A percentile compares a stretch with the other conserved stretches of the same genome.
These are phyloP conservation scores for Cordyceps pruinosa DNA, from an alignment of 2,329 filamentous ascomycete species.

Conservation along the genomic window DNA sequence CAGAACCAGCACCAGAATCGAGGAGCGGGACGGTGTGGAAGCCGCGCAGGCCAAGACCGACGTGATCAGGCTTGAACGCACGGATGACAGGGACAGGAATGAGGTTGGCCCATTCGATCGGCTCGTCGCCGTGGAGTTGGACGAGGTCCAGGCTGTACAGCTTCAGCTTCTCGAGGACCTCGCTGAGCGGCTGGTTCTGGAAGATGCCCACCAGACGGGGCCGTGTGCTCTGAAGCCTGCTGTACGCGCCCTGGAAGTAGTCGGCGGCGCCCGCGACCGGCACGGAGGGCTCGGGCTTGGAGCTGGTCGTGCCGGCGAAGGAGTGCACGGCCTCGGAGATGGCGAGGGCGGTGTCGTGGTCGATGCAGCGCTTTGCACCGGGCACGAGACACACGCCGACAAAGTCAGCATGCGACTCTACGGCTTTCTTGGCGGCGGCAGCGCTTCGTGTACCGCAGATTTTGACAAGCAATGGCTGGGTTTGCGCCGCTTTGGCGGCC, in stretches of 20 bases:
- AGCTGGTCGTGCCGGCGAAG: slow-evolving; percentile 46
- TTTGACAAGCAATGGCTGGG: slow-evolving; percentile 65
- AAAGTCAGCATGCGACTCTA: slow-evolving; percentile 82
- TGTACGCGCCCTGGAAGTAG: slow-evolving; percentile 59
- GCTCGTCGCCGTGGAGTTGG: slow-evolving; percentile 88
- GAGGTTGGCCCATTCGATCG: slow-evolving; percentile 80
- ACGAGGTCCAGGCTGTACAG: slow-evolving; percentile 77
- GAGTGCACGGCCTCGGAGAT: slow-evolving; percentile 75
- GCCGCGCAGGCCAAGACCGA: slow-evolving; percentile 65
- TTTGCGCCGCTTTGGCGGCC: slow-evolving; percentile 26
- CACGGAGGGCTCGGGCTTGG: slow-evolving; percentile 22
- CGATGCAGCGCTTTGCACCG: slow-evolving; percentile 71
- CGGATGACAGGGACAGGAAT: slow-evolving; percentile 89
- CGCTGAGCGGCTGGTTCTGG: slow-evolving; percentile 77
- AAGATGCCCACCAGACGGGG: slow-evolving; percentile 90
- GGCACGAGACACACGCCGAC: slow-evolving; percentile 89
- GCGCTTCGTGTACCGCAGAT: slow-evolving; percentile 86
- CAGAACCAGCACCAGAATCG: slow-evolving; percentile 81
- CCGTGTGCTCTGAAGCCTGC: slow-evolving; percentile 45
- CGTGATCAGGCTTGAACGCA: slow-evolving; percentile 70
- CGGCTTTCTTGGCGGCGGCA: slow-evolving; percentile 72
- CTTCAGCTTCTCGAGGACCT: slow-evolving; percentile 72
- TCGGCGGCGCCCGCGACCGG: slow-evolving; percentile 43
- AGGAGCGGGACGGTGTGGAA: slow-evolving; percentile 80
- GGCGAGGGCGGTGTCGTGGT: slow-evolving; percentile 66